Conservation (phyloP, 495 filamentous ascomycete species). For the Aspergillus bridgeri region DNA sequence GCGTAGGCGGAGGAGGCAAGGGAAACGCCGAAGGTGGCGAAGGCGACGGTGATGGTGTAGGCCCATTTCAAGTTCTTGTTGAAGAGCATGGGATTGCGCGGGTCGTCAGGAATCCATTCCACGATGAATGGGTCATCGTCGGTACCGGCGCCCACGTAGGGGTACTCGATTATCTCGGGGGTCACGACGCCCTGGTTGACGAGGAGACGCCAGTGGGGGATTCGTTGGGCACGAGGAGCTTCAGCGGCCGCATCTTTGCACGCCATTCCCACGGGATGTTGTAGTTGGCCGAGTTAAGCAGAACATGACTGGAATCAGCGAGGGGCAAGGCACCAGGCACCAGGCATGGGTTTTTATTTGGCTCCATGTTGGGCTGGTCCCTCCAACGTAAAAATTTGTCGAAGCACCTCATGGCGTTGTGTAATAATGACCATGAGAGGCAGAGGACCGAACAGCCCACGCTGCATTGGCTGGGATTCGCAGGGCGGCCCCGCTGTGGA, state of each 20-base stretch:
- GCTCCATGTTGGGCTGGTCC: not conserved
- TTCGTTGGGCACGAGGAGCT: slow-evolving; percentile 10
- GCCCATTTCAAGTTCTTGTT: slow-evolving; percentile 54
- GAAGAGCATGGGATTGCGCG: slow-evolving; percentile 60
- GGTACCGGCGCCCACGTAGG: slow-evolving; percentile 61
- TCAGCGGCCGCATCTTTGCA: not conserved
- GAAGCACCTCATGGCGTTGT: not conserved
- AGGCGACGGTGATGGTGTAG: slow-evolving; percentile 54
- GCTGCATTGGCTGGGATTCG: not conserved
- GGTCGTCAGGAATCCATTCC: slow-evolving; percentile 61
- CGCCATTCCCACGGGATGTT: not conserved
- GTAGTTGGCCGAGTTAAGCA: not conserved
- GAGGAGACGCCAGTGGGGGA: slow-evolving; percentile 29
- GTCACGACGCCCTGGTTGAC: slow-evolving; percentile 27
- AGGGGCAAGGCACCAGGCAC: too few relatives aligned
- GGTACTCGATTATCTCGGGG: slow-evolving; percentile 46
- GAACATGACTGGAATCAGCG: not conserved
- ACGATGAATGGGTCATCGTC: slow-evolving; percentile 64
- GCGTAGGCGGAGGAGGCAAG: slow-evolving; percentile 69
- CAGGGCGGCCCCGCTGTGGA: not conserved
- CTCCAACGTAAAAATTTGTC: not conserved
- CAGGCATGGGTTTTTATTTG: not conserved
- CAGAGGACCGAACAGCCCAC: not conserved
- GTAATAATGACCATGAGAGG: not conserved
- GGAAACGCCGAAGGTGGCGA: slow-evolving; percentile 67